A percentile compares a stretch with the other conserved stretches of the same genome.
These are phyloP conservation scores for Whalleya microplaca DNA, from an alignment of 2,329 filamentous ascomycete genomes.

Conservation along the genomic window DNA sequence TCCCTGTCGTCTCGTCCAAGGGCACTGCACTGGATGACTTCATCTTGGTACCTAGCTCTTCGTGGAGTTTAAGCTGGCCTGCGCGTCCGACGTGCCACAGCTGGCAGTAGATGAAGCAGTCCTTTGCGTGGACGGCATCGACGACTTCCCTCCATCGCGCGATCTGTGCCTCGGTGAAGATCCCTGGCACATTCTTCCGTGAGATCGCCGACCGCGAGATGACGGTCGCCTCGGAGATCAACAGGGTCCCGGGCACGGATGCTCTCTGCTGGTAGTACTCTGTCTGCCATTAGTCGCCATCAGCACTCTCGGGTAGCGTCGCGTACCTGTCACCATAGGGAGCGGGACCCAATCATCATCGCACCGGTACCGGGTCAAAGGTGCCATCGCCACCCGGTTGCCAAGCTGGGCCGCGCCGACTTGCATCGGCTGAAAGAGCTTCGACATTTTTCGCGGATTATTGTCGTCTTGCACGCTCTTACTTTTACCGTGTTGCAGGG, in stretches of 20 bases:
- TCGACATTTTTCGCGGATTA: constrained; percentile 20
- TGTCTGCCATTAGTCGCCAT: not conserved
- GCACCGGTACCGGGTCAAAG: constrained; percentile 49
- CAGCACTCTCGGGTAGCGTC: not conserved
- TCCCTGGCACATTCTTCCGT: constrained; percentile 56
- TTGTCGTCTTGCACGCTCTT: not conserved
- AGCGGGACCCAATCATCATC: constrained; percentile 51
- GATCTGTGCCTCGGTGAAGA: constrained; percentile 61
- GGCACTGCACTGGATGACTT: constrained; percentile 47
- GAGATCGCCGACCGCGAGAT: constrained; percentile 53
- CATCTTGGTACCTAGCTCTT: constrained; percentile 52
- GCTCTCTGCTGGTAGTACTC: constrained; percentile 38
- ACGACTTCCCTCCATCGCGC: constrained; percentile 63
- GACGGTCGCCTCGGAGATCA: constrained; percentile 62
- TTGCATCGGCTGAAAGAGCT: constrained; percentile 45
- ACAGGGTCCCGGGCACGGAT: constrained; percentile 46
- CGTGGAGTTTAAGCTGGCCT: constrained; percentile 38
- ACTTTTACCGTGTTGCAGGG: not conserved
- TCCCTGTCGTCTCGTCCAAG: constrained; percentile 51
- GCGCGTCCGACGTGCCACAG: constrained; percentile 67
- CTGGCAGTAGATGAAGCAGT: constrained; percentile 64
- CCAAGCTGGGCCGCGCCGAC: constrained; percentile 46
- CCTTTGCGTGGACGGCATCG: constrained; percentile 65
- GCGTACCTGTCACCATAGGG: constrained; percentile 38
- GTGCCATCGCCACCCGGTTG: constrained; percentile 53